phyloP scores from a whole-genome alignment of 768 basidiomycete species.

The Boletellus ananas region DNA sequence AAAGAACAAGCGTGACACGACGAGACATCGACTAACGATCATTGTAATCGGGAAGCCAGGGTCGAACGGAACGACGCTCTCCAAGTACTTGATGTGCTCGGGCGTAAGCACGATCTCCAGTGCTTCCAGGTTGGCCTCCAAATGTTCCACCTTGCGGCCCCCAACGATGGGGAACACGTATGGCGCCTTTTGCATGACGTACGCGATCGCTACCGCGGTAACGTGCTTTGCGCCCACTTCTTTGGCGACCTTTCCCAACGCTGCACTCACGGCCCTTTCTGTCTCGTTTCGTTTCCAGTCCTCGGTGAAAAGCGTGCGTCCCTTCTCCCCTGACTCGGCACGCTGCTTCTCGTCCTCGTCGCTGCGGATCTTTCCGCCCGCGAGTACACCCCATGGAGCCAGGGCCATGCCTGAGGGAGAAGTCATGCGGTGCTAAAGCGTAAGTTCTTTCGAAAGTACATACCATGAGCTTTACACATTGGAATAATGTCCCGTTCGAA shows the following conservation, averaged over 20 bases:
- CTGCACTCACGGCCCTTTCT: neutral
- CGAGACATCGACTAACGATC: neutral
- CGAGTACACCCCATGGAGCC: neutral
- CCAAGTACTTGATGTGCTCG: neutral
- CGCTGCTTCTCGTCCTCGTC: neutral
- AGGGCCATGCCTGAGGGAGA: neutral
- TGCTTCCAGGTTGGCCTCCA: neutral
- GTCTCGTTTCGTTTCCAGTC: neutral
- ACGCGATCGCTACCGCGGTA: neutral
- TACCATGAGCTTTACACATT: neutral
- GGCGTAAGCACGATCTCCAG: neutral
- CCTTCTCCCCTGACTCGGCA: neutral
- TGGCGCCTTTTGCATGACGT: constrained; percentile 1
- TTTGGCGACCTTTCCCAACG: neutral
- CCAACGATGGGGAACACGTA: neutral
- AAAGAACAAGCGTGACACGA: neutral
- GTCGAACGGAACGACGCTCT: neutral
- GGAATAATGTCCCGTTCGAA: neutral
- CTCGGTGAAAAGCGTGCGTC: neutral
- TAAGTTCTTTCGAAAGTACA: neutral
- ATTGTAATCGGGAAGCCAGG: neutral
- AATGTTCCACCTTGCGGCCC: neutral
- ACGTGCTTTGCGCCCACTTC: neutral
- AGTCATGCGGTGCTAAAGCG: neutral
- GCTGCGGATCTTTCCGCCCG: neutral